phyloP scores from a whole-genome alignment of 2,329 filamentous ascomycete species.

The Colletotrichum sp. region DNA sequence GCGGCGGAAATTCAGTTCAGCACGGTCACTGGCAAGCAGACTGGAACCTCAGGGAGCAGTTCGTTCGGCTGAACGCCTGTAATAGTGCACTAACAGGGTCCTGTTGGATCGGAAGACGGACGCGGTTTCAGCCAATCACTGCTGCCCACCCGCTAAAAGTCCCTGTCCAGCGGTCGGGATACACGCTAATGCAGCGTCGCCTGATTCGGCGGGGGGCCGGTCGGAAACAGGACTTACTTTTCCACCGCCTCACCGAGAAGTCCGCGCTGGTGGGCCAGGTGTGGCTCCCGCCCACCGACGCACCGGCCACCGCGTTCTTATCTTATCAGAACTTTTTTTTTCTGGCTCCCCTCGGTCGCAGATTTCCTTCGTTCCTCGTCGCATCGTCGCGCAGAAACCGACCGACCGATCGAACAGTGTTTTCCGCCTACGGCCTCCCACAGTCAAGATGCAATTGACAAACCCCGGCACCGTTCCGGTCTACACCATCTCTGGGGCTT shows the following conservation, averaged over 20 bases:
- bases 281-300: not conserved
- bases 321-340: constrained; percentile 24
- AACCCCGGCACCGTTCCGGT: constrained; percentile 85
- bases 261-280: not conserved
- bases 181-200: constrained; percentile 19
- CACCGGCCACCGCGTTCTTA: constrained; percentile 1
- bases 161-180: constrained; percentile 20
- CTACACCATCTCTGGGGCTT: constrained; percentile 93
- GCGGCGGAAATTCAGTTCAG: constrained; percentile 6
- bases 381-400: constrained; percentile 10
- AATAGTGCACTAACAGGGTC: constrained; percentile 12
- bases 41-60: not conserved
- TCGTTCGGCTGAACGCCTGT: constrained; percentile 4
- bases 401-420: not conserved
- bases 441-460: constrained; percentile 73
- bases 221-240: constrained; percentile 9
- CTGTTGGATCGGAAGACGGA: not conserved
- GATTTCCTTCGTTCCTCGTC: constrained; percentile 6
- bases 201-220: not conserved
- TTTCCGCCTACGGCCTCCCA: not conserved
- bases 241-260: constrained; percentile 14
- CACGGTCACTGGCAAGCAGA: not conserved
- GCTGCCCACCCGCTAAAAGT: not conserved
- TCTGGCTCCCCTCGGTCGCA: constrained; percentile 2
- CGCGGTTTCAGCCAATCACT: not conserved